Conservation (phyloP, 305 asterid genomes). For the Stenogyne calaminthoides region DNA sequence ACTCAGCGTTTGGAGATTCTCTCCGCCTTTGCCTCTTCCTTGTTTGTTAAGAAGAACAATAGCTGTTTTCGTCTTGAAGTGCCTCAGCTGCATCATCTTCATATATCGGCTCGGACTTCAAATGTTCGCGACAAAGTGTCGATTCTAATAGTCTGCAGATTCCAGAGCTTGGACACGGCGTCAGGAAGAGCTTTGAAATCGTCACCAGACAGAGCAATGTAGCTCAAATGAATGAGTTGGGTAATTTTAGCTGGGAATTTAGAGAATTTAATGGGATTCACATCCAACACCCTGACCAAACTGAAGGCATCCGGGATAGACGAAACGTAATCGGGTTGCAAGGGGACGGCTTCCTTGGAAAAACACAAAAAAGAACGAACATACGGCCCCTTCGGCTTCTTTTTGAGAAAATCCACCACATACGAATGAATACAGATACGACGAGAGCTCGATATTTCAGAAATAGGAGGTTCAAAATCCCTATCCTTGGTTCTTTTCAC, state of each 20-base stretch:
- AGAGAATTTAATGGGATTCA: constrained; percentile 32
- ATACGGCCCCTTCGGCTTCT: constrained; percentile 21
- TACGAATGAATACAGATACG: constrained; percentile 41
- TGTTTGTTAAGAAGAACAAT: constrained; percentile 11
- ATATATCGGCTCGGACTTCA: constrained; percentile 31
- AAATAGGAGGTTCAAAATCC: not conserved
- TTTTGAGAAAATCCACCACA: constrained; percentile 21
- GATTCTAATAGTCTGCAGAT: constrained; percentile 37
- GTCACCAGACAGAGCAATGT: constrained; percentile 31
- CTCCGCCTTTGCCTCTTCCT: constrained; percentile 9
- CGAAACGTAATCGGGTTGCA: not conserved
- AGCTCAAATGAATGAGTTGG: constrained; percentile 37
- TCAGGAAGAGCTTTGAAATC: constrained; percentile 24
- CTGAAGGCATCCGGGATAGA: constrained; percentile 28
- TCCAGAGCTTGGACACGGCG: constrained; percentile 34
- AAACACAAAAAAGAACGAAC: constrained; percentile 42
- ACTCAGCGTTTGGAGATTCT: constrained; percentile 39
- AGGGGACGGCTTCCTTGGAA: constrained; percentile 2
- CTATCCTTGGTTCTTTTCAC: constrained; percentile 8
- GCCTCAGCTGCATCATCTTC: constrained; percentile 44
- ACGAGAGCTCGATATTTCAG: constrained; percentile 11
- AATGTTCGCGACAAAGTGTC: constrained; percentile 23
- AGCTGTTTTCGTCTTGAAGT: constrained; percentile 41
- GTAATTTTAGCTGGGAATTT: constrained; percentile 32
- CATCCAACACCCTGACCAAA: constrained; percentile 40